Base-by-base conservation (phyloP, 257 asterid species). In the Jacaranda copaia region DNA sequence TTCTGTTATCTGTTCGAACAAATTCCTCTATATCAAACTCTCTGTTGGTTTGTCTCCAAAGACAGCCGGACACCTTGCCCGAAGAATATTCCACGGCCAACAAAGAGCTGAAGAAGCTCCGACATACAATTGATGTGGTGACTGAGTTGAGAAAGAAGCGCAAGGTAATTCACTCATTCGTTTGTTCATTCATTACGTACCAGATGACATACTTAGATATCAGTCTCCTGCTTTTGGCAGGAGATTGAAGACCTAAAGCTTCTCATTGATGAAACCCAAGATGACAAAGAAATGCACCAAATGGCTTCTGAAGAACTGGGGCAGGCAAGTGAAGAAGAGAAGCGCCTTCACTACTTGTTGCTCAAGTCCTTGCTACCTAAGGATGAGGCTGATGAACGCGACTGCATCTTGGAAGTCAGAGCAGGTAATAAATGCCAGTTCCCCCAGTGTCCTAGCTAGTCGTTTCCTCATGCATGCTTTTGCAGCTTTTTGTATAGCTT, bases 361-460 rank as follows among this genome's bases (percentile, higher is more conserved):
- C 96, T 95, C 80, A 91, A 90, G 83, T 80, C 96, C 40, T 82
- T 95, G 82, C 84, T 95, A 45, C 99, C 99, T 14, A 95, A 83
- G 88, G 99, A 95, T 83, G 99, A 91, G 75, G 98, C 97, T 6
- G 98, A 95, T 75, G 99, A 95, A 81, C 94, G 97, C 0, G 97
- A 87, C 76, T 89, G 93, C 86, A 95, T 95, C 80, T 87, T 95
- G 85, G 99, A 95, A 90, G 99, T 95, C 75, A 90, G 99, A 83
- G 98, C 98, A 64, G 99, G 99, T 92, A 85, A 64, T 32, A 40
- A 72, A 39, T 68, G 12, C 68, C 58, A 52, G 40, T 69, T 39
- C 35, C 53, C 56, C 66, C 8, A 6, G 45, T 60, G 40, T 62
- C 74, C 14, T 59, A 39, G 18, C 43, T 69, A 4, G 5, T 65